Base-by-base conservation (phyloP, 352 stramenopile species). In the Thraustochytrium sp. region DNA sequence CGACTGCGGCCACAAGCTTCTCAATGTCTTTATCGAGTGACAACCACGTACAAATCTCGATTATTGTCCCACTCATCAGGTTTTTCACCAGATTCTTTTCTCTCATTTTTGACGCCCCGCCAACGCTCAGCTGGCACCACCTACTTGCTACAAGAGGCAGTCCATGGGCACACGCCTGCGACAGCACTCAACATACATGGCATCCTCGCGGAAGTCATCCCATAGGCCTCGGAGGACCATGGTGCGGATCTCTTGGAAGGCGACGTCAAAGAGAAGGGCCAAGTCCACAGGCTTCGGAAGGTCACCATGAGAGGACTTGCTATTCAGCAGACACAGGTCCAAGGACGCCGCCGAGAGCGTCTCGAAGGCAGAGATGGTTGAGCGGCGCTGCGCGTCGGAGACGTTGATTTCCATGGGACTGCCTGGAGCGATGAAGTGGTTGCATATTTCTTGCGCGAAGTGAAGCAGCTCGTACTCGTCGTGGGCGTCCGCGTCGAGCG, bases 381-480 rank as follows among this genome's bases (percentile, higher is more conserved):
- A 8, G 3, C 53, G 42, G 51, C 68, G 68, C 68, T 80, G 68
- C 34, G 42, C n/a, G 31, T 80, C 68, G 0, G 68, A 80, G 26
- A 80, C 63, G 51, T 80, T 80, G 18, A 80, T 80, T 26, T 80
- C 68, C 0, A 80, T 42, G 3, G 68, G 68, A 31, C 68, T 80
- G 18, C 53, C 53, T 4, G 68, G 31, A 34, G 31, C 16, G 13
- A 80, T 64, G 65, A 72, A 80, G 23, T 80, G 68, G 34, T 64
- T 80, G 53, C 68, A 80, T 42, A 80, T 80, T 18, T 44, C 40
- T 26, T 80, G 68, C 21, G 68, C 68, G 40, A 46, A 48, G 68
- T 80, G 68, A 42, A 80, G 31, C 21, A 80, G 42, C 13, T 68
- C 68, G 26, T 80, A 80, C 21, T 37, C 21, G 51, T 80, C 68